Conservation (phyloP, 805 yeast species). For the Teunomyces funiuensis region DNA sequence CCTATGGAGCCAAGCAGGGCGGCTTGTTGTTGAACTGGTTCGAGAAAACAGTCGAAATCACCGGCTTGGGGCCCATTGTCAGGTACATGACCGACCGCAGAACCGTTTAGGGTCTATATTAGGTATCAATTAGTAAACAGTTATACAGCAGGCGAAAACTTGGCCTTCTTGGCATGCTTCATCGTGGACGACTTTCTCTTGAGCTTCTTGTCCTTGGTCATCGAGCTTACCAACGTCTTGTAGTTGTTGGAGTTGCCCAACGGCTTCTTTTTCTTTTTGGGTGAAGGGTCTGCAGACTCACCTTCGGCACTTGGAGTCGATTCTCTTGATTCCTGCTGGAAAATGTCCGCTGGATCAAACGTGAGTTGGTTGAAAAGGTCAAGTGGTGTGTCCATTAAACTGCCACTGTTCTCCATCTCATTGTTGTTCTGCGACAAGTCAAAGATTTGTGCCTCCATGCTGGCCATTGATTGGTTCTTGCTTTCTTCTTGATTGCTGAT, state of each 20-base stretch:
- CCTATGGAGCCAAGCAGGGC: slow-evolving; percentile 81
- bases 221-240: slow-evolving; percentile 10
- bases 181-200: slow-evolving; percentile 6
- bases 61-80: slow-evolving; percentile 88
- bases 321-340: slow-evolving; percentile 5
- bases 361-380: not conserved
- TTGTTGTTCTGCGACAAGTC: slow-evolving; percentile 2
- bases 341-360: slow-evolving; percentile 9
- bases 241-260: slow-evolving; percentile 12
- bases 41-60: slow-evolving; percentile 78
- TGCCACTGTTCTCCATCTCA: no score
- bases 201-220: slow-evolving; percentile 13
- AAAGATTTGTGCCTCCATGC: not conserved
- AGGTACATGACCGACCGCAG: slow-evolving; percentile 85
- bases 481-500: slow-evolving; percentile 4
- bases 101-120: slow-evolving; percentile 33
- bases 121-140: not conserved
- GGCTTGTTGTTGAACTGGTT: slow-evolving; percentile 88
- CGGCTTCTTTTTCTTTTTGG: slow-evolving; percentile 4
- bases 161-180: slow-evolving; percentile 5
- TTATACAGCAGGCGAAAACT: not conserved
- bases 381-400: no score
- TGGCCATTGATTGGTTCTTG: not conserved
- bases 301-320: not conserved
- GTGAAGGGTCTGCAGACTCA: not conserved